phyloP scores from a whole-genome alignment of 768 basidiomycete species.

The Lactifluus rugatus region DNA sequence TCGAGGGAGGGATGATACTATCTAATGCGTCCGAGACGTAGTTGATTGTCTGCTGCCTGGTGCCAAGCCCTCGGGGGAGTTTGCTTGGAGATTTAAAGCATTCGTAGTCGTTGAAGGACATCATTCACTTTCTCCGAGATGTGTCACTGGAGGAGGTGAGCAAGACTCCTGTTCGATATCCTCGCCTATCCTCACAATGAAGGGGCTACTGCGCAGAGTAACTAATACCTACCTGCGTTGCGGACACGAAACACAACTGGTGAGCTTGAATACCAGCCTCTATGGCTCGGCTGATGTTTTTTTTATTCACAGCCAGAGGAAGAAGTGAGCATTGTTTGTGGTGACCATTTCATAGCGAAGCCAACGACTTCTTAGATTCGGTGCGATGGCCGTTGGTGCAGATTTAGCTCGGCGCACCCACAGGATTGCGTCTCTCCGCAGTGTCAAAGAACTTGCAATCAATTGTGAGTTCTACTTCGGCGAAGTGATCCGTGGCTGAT shows the following conservation, averaged over 20 bases:
- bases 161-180: slow-evolving; percentile 10
- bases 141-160: slow-evolving; percentile 69
- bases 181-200: slow-evolving; percentile 16
- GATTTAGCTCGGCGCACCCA: slow-evolving; percentile 11
- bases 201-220: slow-evolving; percentile 37
- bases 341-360: not conserved
- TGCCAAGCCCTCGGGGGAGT: slow-evolving; percentile 9
- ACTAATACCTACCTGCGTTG: slow-evolving; percentile 37
- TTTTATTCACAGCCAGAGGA: slow-evolving; percentile 11
- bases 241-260: slow-evolving; percentile 16
- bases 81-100: slow-evolving; percentile 9
- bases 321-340: slow-evolving; percentile 7
- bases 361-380: slow-evolving; percentile 8
- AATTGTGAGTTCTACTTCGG: slow-evolving; percentile 15
- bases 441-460: slow-evolving; percentile 21
- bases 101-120: not conserved
- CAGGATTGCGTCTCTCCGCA: slow-evolving; percentile 8
- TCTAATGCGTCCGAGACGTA: slow-evolving; percentile 17
- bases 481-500: slow-evolving; percentile 17
- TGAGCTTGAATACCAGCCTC: not conserved
- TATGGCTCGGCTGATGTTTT: not conserved
- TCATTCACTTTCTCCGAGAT: slow-evolving; percentile 29
- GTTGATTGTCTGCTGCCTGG: not conserved
- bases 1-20: slow-evolving; percentile 14
- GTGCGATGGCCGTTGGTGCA: slow-evolving; percentile 17